These are phyloP conservation scores for Leccinum sublutescens DNA, from an alignment of 768 basidiomycete genomes.

Conservation along the genomic window DNA sequence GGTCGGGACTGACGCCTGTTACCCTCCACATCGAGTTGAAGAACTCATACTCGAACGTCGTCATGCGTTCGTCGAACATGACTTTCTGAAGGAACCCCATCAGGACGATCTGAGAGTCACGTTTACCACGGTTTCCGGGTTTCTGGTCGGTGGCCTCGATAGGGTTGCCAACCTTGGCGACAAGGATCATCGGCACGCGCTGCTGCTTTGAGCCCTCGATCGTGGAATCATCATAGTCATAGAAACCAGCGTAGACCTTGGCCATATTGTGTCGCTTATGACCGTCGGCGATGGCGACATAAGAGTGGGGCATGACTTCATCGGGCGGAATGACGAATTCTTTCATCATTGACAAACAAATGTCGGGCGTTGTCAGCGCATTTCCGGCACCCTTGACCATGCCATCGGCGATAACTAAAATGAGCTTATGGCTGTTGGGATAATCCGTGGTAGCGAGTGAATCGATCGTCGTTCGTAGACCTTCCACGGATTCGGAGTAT, in stretches of 20 bases:
- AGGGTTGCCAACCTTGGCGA: conserved; percentile 95
- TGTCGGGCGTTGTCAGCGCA: conserved; percentile 86
- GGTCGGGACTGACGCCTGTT: conserved; percentile 93
- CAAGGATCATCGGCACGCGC: conserved; percentile 91
- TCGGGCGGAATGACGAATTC: conserved; percentile 77
- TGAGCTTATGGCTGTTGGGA: conserved; percentile 94
- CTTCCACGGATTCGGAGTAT: conserved; percentile 96
- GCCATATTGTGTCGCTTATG: conserved; percentile 99
- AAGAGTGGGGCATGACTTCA: conserved; percentile 92
- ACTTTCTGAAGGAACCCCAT: conserved; percentile 99
- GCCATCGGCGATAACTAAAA: conserved; percentile 95
- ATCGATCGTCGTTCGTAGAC: conserved; percentile 95
- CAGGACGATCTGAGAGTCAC: conserved; percentile 95
- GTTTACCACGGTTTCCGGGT: conserved; percentile 98
- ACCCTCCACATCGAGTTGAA: conserved; percentile 98
- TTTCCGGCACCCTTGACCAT: conserved; percentile 98
- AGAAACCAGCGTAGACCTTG: conserved; percentile 97
- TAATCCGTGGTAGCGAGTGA: conserved; percentile 98
- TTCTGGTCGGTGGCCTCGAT: conserved; percentile 86
- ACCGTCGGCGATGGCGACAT: conserved; percentile 99
- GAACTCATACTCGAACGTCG: conserved; percentile 99
- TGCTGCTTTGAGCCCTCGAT: conserved; percentile 93
- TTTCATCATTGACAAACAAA: conserved; percentile 95
- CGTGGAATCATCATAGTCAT: conserved; percentile 89
- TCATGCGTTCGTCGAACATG: conserved; percentile 99